Conservation (phyloP, 2,329 filamentous ascomycete genomes). For the Penicillium crustosum region DNA sequence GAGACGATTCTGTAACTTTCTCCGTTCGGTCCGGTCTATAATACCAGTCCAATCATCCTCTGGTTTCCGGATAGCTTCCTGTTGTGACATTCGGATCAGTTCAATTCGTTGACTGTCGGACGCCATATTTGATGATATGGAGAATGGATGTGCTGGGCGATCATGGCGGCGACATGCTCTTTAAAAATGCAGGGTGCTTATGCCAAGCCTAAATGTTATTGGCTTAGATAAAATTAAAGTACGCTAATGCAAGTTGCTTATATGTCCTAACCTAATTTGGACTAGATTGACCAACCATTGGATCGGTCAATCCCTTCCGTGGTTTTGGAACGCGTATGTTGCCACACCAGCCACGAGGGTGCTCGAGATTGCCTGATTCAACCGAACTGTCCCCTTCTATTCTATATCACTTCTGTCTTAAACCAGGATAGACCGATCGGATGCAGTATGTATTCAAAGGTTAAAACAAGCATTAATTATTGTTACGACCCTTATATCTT, state of each 20-base stretch:
- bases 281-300: background rate
- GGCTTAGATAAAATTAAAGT: background rate
- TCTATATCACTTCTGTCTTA: too few relatives aligned
- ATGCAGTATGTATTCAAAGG: too few relatives aligned
- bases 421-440: too few relatives aligned
- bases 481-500: too few relatives aligned
- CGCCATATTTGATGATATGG: background rate
- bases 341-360: too few relatives aligned
- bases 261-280: background rate
- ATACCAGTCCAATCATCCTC: slow-evolving; percentile 19
- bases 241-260: slow-evolving; percentile 6
- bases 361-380: too few relatives aligned
- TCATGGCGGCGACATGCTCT: background rate
- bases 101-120: background rate
- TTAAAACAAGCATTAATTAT: too few relatives aligned
- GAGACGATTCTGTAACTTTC: slow-evolving; percentile 20
- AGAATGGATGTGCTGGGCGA: background rate
- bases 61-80: slow-evolving; percentile 5
- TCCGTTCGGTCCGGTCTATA: slow-evolving; percentile 9
- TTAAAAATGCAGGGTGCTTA: background rate
- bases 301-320: too few relatives aligned
- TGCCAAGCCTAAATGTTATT: background rate
- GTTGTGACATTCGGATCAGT: slow-evolving; percentile 18
- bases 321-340: too few relatives aligned
- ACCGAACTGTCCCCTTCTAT: too few relatives aligned